These are phyloP conservation scores for Plectosphaerella sp. DNA, from an alignment of 2,329 filamentous ascomycete genomes.

Conservation along the genomic window DNA sequence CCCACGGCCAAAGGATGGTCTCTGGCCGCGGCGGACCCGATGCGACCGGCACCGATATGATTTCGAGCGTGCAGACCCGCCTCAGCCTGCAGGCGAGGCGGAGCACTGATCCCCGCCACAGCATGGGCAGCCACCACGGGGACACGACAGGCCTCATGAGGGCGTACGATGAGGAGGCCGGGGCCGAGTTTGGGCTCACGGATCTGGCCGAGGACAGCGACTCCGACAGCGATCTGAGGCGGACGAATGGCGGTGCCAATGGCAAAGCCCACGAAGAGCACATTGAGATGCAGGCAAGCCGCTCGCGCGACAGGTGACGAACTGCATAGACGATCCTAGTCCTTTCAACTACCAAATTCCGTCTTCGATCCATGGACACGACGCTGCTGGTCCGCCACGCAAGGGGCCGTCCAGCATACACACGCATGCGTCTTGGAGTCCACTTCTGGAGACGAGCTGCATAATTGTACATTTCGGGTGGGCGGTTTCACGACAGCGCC, in stretches of 20 bases:
- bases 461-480: background rate
- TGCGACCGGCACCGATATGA: slow-evolving; percentile 83
- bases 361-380: slow-evolving; percentile 4
- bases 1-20: slow-evolving; percentile 68
- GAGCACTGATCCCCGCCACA: slow-evolving; percentile 63
- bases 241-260: slow-evolving; percentile 33
- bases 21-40: slow-evolving; percentile 62
- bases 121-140: slow-evolving; percentile 58
- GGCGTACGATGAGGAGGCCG: slow-evolving; percentile 81
- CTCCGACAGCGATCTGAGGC: slow-evolving; percentile 42
- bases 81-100: slow-evolving; percentile 88
- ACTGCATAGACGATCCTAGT: background rate
- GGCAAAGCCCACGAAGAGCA: slow-evolving; percentile 35
- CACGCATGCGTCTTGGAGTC: background rate
- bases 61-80: slow-evolving; percentile 84
- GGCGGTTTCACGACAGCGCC: background rate
- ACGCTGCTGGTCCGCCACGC: too few relatives aligned
- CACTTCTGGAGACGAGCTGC: background rate
- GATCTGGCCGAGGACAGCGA: slow-evolving; percentile 77
- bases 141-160: slow-evolving; percentile 83
- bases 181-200: slow-evolving; percentile 67
- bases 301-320: slow-evolving; percentile 29
- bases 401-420: background rate
- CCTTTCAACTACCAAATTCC: background rate
- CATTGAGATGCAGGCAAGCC: slow-evolving; percentile 48